Conservation (phyloP, 192 early-diverging fungal genomes). For the Mortierella alpina region DNA sequence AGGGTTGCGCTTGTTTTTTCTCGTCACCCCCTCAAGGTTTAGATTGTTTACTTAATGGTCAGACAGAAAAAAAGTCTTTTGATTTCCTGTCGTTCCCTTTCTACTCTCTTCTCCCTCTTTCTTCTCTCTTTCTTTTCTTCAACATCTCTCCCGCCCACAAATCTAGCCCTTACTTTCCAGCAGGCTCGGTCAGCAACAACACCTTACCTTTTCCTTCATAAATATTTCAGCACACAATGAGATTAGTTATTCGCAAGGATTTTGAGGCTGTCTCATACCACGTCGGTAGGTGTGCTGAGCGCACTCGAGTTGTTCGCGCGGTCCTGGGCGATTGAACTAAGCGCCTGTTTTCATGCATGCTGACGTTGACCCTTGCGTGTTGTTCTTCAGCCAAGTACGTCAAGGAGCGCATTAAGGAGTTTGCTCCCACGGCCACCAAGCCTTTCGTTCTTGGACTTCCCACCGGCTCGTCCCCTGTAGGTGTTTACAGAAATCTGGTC, state of each 20-base stretch:
- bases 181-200: not conserved
- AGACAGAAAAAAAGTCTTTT: no score
- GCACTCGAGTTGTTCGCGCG: not conserved
- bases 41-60: no score
- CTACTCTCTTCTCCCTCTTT: not conserved
- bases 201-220: conserved; percentile 13
- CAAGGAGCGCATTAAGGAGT: conserved; percentile 81
- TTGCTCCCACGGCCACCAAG: conserved; percentile 74
- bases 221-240: conserved; percentile 62
- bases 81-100: not conserved
- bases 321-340: not conserved
- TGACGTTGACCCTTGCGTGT: not conserved
- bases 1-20: no score
- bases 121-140: not conserved
- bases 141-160: not conserved
- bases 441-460: conserved; percentile 90
- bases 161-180: conserved; percentile 13
- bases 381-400: conserved; percentile 75
- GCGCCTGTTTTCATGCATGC: not conserved
- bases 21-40: no score
- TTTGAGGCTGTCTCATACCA: conserved; percentile 79
- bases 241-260: conserved; percentile 80
- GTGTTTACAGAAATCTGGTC: conserved; percentile 84
- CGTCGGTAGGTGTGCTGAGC: conserved; percentile 54
- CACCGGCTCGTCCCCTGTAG: conserved; percentile 88